Conservation (phyloP, 441 rosid species). For the Brassica hybrid region DNA sequence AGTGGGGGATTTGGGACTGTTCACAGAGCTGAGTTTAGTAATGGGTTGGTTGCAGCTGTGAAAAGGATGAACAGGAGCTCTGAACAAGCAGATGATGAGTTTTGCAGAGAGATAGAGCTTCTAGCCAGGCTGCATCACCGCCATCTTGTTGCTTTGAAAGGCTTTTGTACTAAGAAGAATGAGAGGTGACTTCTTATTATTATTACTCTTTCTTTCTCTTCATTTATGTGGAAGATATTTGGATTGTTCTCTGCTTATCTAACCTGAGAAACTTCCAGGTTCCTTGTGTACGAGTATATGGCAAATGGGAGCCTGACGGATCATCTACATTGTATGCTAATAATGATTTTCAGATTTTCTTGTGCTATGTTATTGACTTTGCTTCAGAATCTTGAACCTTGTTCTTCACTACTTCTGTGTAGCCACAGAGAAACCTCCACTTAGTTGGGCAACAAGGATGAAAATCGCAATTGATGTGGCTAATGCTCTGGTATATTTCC, state of each 20-base stretch:
- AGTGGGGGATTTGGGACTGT: constrained; percentile 95
- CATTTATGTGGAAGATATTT: not conserved
- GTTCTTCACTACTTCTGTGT: constrained; percentile 34
- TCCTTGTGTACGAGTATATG: constrained; percentile 93
- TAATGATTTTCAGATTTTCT: constrained; percentile 25
- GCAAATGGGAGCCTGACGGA: constrained; percentile 91
- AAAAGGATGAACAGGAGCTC: constrained; percentile 80
- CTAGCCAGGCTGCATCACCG: constrained; percentile 96
- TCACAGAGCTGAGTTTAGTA: constrained; percentile 71
- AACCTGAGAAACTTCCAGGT: constrained; percentile 55
- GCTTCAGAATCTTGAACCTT: constrained; percentile 18
- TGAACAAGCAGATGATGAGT: constrained; percentile 83
- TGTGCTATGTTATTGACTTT: constrained; percentile 13
- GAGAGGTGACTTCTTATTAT: constrained; percentile 62
- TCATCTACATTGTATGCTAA: constrained; percentile 80
- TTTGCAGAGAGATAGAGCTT: constrained; percentile 94
- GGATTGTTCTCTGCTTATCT: constrained; percentile 20
- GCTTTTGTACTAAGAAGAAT: constrained; percentile 73
- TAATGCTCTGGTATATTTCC: constrained; percentile 79
- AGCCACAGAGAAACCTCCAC: constrained; percentile 65
- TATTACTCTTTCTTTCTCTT: constrained; percentile 13
- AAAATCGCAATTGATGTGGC: constrained; percentile 93
- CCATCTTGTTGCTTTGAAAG: constrained; percentile 90
- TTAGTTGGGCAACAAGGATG: constrained; percentile 88
- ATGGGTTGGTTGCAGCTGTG: constrained; percentile 77